Conservation (phyloP, 2,329 filamentous ascomycete species). For the Exophiala aquamarina region DNA sequence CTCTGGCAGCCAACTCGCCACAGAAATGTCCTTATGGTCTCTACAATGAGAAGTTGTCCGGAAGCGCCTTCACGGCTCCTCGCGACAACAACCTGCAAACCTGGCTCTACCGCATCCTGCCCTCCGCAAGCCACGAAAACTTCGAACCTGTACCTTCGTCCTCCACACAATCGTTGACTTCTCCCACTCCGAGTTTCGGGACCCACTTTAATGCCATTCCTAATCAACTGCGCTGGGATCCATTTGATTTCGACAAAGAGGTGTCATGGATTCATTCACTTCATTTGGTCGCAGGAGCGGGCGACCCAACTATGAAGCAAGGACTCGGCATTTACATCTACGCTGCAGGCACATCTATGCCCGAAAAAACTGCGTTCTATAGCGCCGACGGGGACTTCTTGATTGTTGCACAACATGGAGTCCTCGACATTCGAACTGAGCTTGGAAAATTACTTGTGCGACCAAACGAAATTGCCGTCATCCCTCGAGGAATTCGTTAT, state of each 20-base stretch:
- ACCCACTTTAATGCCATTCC: slow-evolving; percentile 70
- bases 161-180: slow-evolving; percentile 47
- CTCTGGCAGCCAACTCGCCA: slow-evolving; percentile 75
- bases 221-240: slow-evolving; percentile 79
- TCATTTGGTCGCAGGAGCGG: slow-evolving; percentile 73
- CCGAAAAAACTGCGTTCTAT: slow-evolving; percentile 73
- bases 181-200: slow-evolving; percentile 51
- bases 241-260: slow-evolving; percentile 68
- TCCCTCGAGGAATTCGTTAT: slow-evolving; percentile 73
- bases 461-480: slow-evolving; percentile 74
- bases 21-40: slow-evolving; percentile 77
- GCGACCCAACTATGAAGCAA: slow-evolving; percentile 74
- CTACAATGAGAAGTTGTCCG: slow-evolving; percentile 77
- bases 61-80: slow-evolving; percentile 70
- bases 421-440: slow-evolving; percentile 74
- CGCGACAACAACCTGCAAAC: slow-evolving; percentile 68
- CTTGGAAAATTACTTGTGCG: slow-evolving; percentile 72
- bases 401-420: slow-evolving; percentile 73
- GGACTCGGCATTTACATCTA: slow-evolving; percentile 81
- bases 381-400: slow-evolving; percentile 78
- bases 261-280: slow-evolving; percentile 69
- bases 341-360: slow-evolving; percentile 76
- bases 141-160: slow-evolving; percentile 46
- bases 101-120: slow-evolving; percentile 70
- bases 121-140: slow-evolving; percentile 60